Evolutionary conservation across 345 rosid genomes (phyloP), one percentile per base, ranked within the genome.

Genomic region (Arabidopsis thaliana): DNA sequence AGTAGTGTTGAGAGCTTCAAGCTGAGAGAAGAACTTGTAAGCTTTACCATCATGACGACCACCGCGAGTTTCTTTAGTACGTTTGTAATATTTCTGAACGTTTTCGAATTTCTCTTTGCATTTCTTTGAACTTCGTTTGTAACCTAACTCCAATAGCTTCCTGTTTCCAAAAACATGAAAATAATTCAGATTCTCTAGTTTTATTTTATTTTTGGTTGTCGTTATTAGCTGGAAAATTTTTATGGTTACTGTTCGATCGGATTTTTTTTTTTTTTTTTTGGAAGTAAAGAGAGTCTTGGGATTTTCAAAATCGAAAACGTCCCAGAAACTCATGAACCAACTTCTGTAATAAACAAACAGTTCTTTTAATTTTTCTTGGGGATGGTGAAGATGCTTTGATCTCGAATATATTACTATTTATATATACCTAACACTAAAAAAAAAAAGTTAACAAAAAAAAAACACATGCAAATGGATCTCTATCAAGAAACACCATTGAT

Each of bases 51-150:
- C 97, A 72, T 90, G 95, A 34, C 96, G 91, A 30, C 97, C 93
- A 7, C 84, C 87, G 8, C 98, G 84, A 6, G 88, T 88, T 75
- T 93, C 98, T 74, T 90, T 93, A 7, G 98, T 90, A 65, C 98
- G 79, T 78, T 93, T 93, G 85, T 93, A 85, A 79, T 93, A 93
- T 75, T 93, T 93, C 75, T 90, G 90, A 50, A 93, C 97, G 85
- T 93, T 93, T 84, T 93, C 97, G 78, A 93, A 93, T 79, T 93
- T 93, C 65, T 93, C 98, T 73, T 85, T 93, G 78, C 98, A 93
- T 78, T 90, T 93, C 82, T 93, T 93, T 4, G 95, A 89, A 76
- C 84, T 93, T 60, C 98, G 82, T 62, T 71, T 82, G 83, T 85
- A 90, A 51, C 98, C 98, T 23, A 83, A 69, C 84, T 90, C 97